Evolutionary conservation across 73 alveolate species (phyloP).

Genomic region (Paramecium sonneborni): DNA sequence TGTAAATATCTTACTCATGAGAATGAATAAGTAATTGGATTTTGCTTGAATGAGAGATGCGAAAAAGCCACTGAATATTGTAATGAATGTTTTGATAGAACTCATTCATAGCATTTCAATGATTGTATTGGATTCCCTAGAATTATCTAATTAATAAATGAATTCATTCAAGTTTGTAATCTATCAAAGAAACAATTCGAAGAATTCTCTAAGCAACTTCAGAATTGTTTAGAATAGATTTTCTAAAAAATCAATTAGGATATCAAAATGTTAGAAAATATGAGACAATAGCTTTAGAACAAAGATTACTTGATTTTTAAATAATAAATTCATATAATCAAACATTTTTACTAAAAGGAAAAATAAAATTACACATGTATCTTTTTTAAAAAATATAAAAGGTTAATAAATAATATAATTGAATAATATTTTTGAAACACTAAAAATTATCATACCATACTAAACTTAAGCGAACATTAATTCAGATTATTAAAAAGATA

Average conservation of each 20-base stretch:
- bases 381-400: no score
- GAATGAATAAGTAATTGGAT: background rate
- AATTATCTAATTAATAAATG: background rate
- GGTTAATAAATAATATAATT: background rate
- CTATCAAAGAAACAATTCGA: background rate
- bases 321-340: background rate
- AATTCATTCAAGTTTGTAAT: background rate
- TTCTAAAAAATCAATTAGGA: background rate
- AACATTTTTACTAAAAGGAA: background rate
- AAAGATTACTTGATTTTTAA: background rate
- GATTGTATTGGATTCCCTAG: background rate
- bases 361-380: background rate
- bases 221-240: background rate
- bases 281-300: background rate
- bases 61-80: background rate
- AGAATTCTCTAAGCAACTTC: background rate
- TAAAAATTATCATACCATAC: background rate
- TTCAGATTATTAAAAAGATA: no score
- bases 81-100: background rate
- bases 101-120: background rate
- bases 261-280: background rate
- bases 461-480: background rate
- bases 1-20: background rate
- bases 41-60: background rate
- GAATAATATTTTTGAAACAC: background rate